Conservation (phyloP, 495 filamentous ascomycete species). For the Aspergillus kassunensis region DNA sequence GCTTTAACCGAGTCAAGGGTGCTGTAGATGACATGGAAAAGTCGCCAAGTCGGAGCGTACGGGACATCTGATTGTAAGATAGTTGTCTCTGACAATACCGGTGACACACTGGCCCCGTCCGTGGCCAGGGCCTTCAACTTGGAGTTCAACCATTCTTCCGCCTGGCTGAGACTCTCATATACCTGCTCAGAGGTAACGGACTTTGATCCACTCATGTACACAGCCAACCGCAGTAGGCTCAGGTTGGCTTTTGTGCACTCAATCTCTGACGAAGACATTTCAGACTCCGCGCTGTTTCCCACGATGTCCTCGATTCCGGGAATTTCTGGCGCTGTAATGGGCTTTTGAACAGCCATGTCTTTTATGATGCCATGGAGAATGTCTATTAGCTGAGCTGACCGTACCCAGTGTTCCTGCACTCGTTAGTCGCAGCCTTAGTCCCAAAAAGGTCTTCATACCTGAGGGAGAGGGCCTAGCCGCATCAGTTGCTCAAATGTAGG, state of each 20-base stretch:
- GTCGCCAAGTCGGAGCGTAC: slow-evolving; percentile 39
- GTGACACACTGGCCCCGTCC: slow-evolving; percentile 19
- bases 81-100: slow-evolving; percentile 23
- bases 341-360: slow-evolving; percentile 31
- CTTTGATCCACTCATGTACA: slow-evolving; percentile 37
- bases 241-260: slow-evolving; percentile 29
- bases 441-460: slow-evolving; percentile 23
- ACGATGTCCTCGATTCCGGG: slow-evolving; percentile 27
- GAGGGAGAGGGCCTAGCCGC: slow-evolving; percentile 38
- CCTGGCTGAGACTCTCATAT: slow-evolving; percentile 26
- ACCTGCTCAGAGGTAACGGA: slow-evolving; percentile 27
- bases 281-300: slow-evolving; percentile 20
- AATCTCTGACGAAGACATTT: slow-evolving; percentile 35
- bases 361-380: slow-evolving; percentile 33
- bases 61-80: slow-evolving; percentile 21
- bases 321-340: slow-evolving; percentile 27
- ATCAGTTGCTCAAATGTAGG: slow-evolving; percentile 40
- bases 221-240: slow-evolving; percentile 31
- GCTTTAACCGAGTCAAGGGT: slow-evolving; percentile 41
- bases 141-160: slow-evolving; percentile 34
- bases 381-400: slow-evolving; percentile 34
- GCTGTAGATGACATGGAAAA: slow-evolving; percentile 34
- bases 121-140: slow-evolving; percentile 25
- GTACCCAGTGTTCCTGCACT: slow-evolving; percentile 37
- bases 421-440: slow-evolving; percentile 1